These are phyloP conservation scores for Xerocomus nothofagi DNA, from an alignment of 1,284 basidiomycete genomes.

Conservation along the genomic window DNA sequence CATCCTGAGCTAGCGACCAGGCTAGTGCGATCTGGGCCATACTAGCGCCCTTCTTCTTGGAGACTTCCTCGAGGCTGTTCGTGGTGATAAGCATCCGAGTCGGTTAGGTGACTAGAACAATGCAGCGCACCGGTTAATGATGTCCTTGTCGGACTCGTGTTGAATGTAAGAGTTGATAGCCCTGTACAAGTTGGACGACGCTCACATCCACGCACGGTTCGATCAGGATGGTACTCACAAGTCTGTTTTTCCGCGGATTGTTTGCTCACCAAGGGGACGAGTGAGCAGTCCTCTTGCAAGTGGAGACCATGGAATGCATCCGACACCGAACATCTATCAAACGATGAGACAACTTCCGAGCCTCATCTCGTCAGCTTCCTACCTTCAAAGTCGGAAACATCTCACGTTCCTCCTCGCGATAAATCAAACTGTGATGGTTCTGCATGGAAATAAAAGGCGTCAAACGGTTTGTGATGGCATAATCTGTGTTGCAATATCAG, in stretches of 20 bases:
- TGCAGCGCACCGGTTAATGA: conserved; percentile 25
- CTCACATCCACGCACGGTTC: background rate
- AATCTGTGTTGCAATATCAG: conserved; percentile 28
- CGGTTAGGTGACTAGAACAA: background rate
- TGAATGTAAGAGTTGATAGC: conserved; percentile 23
- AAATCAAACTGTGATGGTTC: conserved; percentile 44
- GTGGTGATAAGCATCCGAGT: background rate
- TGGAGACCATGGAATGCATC: conserved; percentile 39
- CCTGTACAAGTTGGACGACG: conserved; percentile 5
- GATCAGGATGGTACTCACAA: conserved; percentile 8
- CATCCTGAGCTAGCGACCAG: conserved; percentile 40
- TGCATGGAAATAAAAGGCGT: conserved; percentile 58
- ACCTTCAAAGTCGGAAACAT: conserved; percentile 45
- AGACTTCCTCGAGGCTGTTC: conserved; percentile 41
- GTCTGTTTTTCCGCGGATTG: conserved; percentile 32
- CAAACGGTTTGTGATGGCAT: conserved; percentile 37
- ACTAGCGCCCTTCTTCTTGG: conserved; percentile 39
- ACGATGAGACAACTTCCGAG: conserved; percentile 34
- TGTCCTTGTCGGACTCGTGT: conserved; percentile 22
- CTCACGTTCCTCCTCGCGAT: conserved; percentile 53
- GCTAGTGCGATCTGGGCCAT: conserved; percentile 51
- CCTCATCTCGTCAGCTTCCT: conserved; percentile 2
- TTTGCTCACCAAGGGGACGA: conserved; percentile 33
- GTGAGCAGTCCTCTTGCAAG: conserved; percentile 39
- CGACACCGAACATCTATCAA: conserved; percentile 34